These are phyloP conservation scores for Pecoramyces ruminantium DNA, from an alignment of 192 early-diverging fungal species.

Conservation along the genomic window DNA sequence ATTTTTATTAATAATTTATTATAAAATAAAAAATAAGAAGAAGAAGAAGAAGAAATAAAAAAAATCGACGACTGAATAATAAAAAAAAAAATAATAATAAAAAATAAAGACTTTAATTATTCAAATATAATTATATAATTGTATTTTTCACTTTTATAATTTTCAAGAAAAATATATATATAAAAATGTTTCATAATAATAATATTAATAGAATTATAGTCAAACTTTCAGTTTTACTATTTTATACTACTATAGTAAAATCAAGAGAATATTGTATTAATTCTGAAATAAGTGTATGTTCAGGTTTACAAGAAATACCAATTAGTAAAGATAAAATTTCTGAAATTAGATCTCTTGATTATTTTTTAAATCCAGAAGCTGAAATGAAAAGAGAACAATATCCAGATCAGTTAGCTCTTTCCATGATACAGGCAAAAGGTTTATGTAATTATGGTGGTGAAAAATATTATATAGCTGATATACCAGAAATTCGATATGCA, in stretches of 20 bases:
- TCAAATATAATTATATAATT: no score
- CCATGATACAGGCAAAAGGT: not conserved
- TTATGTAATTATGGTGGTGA: not conserved
- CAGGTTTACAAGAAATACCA: not conserved
- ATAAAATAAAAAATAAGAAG: no score
- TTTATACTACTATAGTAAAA: not conserved
- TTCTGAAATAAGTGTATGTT: not conserved
- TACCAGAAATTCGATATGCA: not conserved
- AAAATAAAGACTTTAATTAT: no score
- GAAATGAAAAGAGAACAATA: not conserved
- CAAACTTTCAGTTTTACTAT: not conserved
- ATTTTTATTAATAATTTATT: no score
- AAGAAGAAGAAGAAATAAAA: no score
- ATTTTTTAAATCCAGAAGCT: not conserved
- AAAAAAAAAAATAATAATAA: no score
- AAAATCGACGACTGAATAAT: no score
- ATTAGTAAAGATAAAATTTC: not conserved
- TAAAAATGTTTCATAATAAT: not conserved
- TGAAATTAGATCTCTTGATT: not conserved
- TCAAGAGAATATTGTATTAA: not conserved
- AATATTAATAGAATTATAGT: not conserved
- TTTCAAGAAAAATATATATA: no score
- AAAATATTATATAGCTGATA: not conserved
- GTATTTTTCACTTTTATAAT: no score
- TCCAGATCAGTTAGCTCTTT: not conserved